Conservation (phyloP, 345 rosid genomes). For the Gossypium arboreum region DNA sequence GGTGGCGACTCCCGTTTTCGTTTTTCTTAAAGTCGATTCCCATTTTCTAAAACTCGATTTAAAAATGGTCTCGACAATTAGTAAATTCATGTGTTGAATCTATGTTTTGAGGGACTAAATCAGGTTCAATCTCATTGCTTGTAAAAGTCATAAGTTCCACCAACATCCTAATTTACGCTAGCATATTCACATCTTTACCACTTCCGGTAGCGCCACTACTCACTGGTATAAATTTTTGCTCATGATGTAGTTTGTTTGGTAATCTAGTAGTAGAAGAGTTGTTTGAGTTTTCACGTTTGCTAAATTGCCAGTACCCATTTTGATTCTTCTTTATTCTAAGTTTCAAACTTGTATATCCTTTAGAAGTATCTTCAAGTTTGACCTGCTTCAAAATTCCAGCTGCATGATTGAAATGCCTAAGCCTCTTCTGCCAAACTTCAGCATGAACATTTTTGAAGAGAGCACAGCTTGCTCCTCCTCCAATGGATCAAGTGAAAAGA, state of each 20-base stretch:
- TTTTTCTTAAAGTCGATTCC: no score
- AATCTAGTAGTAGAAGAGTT: constrained; percentile 61
- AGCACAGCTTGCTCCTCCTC: no score
- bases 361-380: constrained; percentile 75
- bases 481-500: no score
- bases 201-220: constrained; percentile 89
- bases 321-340: constrained; percentile 80
- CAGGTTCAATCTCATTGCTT: constrained; percentile 63
- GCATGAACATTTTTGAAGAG: no score
- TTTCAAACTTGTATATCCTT: constrained; percentile 66
- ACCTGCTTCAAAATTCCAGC: constrained; percentile 45
- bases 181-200: constrained; percentile 84
- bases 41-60: no score
- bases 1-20: no score
- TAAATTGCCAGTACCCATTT: constrained; percentile 85
- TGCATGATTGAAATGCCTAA: neutral
- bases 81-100: constrained; percentile 48
- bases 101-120: constrained; percentile 63
- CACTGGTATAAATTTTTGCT: constrained; percentile 62
- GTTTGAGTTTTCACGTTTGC: constrained; percentile 62
- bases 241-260: constrained; percentile 40
- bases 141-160: constrained; percentile 55
- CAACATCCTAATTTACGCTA: constrained; percentile 86
- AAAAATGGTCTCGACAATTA: no score
- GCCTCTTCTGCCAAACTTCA: no score